A percentile compares a stretch with the other conserved stretches of the same genome.
Conservation (phyloP, 768 basidiomycete genomes). For the Russula vinacea region DNA sequence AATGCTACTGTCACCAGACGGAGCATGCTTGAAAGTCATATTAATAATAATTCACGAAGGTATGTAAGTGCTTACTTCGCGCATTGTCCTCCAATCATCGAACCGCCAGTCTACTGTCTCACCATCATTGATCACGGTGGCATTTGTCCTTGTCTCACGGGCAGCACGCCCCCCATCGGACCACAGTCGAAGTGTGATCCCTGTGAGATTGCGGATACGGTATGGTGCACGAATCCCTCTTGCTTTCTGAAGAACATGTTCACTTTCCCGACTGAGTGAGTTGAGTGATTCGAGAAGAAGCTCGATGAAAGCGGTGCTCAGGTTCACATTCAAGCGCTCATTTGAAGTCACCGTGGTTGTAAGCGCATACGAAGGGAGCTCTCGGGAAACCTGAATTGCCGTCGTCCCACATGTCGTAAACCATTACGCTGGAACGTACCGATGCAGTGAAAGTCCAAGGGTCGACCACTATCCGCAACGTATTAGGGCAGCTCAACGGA, state of each 20-base stretch:
- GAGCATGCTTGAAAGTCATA: slow-evolving; percentile 40
- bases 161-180: slow-evolving; percentile 64
- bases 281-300: slow-evolving; percentile 70
- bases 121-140: slow-evolving; percentile 65
- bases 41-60: background rate
- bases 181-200: slow-evolving; percentile 81
- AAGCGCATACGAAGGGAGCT: slow-evolving; percentile 49
- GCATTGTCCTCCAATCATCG: slow-evolving; percentile 90
- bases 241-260: slow-evolving; percentile 65
- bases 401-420: slow-evolving; percentile 1
- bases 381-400: slow-evolving; percentile 50
- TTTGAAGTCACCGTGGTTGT: slow-evolving; percentile 64
- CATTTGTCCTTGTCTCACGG: slow-evolving; percentile 46
- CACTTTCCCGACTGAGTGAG: slow-evolving; percentile 72
- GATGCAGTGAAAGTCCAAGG: slow-evolving; percentile 87
- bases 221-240: slow-evolving; percentile 93
- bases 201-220: slow-evolving; percentile 86
- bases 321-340: slow-evolving; percentile 85
- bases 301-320: slow-evolving; percentile 88
- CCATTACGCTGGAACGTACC: slow-evolving; percentile 40
- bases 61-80: slow-evolving; percentile 60
- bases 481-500: background rate
- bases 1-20: slow-evolving; percentile 75
- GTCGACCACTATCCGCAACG: slow-evolving; percentile 66
- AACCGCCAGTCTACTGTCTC: slow-evolving; percentile 91